Conservation (phyloP, 257 asterid genomes). For the Nyctanthes arbortristis region DNA sequence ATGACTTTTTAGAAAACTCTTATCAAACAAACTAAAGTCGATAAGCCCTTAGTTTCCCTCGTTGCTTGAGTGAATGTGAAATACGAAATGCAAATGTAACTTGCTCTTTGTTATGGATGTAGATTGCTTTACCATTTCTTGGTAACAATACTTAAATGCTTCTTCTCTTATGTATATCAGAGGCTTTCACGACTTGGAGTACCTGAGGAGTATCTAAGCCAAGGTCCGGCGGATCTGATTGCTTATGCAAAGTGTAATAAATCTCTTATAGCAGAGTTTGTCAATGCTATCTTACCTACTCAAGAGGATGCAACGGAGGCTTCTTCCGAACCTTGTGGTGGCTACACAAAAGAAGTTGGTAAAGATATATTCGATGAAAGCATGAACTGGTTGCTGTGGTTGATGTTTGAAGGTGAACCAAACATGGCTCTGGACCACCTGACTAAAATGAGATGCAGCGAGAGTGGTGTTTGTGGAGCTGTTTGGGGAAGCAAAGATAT, state of each 20-base stretch:
- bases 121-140: not conserved
- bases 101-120: slow-evolving; percentile 10
- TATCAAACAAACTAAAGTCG: too few relatives aligned
- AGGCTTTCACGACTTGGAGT: slow-evolving; percentile 74
- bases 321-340: slow-evolving; percentile 30
- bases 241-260: slow-evolving; percentile 58
- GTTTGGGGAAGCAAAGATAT: slow-evolving; percentile 92
- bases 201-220: slow-evolving; percentile 48
- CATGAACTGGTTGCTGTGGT: slow-evolving; percentile 81
- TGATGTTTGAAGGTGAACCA: slow-evolving; percentile 90
- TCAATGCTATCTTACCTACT: slow-evolving; percentile 65
- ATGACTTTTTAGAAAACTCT: too few relatives aligned
- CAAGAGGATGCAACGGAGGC: slow-evolving; percentile 50
- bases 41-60: too few relatives aligned
- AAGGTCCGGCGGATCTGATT: slow-evolving; percentile 59
- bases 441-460: slow-evolving; percentile 48
- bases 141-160: not conserved
- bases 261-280: slow-evolving; percentile 44
- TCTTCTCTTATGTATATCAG: slow-evolving; percentile 43
- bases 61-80: too few relatives aligned
- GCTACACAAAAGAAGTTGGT: slow-evolving; percentile 29
- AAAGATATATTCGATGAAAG: slow-evolving; percentile 56
- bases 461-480: slow-evolving; percentile 91
- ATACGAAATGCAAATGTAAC: too few relatives aligned
- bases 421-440: slow-evolving; percentile 54